Evolutionary conservation across 2,329 filamentous ascomycete species (phyloP).

Genomic region (Hypocreales sp.): DNA sequence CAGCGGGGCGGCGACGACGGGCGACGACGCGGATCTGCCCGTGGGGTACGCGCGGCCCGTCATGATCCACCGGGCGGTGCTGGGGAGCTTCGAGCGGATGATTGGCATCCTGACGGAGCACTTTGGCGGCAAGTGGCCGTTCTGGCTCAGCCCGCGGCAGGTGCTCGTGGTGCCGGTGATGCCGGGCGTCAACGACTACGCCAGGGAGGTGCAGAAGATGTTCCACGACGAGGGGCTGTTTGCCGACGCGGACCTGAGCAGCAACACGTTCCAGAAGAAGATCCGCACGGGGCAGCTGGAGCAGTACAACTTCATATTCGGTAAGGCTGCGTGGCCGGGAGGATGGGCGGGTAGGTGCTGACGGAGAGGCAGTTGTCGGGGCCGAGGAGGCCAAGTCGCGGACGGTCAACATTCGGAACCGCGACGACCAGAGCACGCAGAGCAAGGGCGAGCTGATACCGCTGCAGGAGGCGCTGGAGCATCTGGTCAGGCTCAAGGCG

Average conservation of each 20-base stretch:
- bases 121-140: conserved; percentile 77
- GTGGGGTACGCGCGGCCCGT: conserved; percentile 65
- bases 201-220: conserved; percentile 53
- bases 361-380: conserved; percentile 33
- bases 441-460: conserved; percentile 43
- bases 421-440: conserved; percentile 46
- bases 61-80: conserved; percentile 75
- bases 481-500: conserved; percentile 34
- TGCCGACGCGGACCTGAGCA: conserved; percentile 40
- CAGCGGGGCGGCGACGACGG: conserved; percentile 21
- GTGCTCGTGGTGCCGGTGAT: conserved; percentile 47
- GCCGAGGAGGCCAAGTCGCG: conserved; percentile 44
- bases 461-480: conserved; percentile 39
- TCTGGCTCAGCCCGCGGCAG: conserved; percentile 77
- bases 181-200: conserved; percentile 66
- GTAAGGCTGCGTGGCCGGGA: conserved; percentile 21
- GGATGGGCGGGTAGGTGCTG: conserved; percentile 2
- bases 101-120: conserved; percentile 70
- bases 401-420: conserved; percentile 47
- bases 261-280: conserved; percentile 82
- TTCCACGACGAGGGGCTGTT: conserved; percentile 55
- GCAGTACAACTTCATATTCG: conserved; percentile 75
- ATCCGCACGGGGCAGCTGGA: conserved; percentile 67
- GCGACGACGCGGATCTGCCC: conserved; percentile 35
- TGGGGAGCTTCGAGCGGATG: conserved; percentile 51